These are phyloP conservation scores for Gnaphalium uliginosum DNA, from an alignment of 129 eudicot genomes.

Conservation along the genomic window DNA sequence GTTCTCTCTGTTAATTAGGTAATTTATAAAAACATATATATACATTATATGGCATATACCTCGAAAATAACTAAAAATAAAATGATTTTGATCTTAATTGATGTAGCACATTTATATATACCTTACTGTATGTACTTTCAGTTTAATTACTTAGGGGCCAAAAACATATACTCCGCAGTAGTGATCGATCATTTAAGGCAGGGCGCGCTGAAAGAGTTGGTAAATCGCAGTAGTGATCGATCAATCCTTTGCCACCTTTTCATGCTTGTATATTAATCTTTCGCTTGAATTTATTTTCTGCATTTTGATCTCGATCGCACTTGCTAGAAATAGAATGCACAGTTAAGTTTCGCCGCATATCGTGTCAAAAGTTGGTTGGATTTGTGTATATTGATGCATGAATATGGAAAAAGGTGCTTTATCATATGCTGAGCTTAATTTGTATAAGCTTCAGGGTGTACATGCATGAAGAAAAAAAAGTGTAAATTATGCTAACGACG, in stretches of 20 bases:
- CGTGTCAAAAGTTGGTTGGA: neutral
- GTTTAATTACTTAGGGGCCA: slow-evolving; percentile 11
- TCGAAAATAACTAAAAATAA: neutral
- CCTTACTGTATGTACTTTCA: slow-evolving; percentile 1
- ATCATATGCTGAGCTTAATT: too few relatives aligned
- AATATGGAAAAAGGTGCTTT: too few relatives aligned
- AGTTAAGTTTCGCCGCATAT: too few relatives aligned
- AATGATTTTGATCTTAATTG: slow-evolving; percentile 2
- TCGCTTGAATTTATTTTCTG: neutral
- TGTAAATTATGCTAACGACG: too few relatives aligned
- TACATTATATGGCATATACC: slow-evolving; percentile 21
- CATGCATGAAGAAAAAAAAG: too few relatives aligned
- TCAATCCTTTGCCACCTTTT: slow-evolving; percentile 22
- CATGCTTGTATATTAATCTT: slow-evolving; percentile 15
- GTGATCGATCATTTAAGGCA: neutral
- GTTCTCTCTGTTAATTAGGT: slow-evolving; percentile 19
- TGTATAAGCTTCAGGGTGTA: too few relatives aligned
- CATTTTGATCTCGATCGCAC: neutral
- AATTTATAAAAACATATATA: slow-evolving; percentile 8
- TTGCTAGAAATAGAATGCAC: too few relatives aligned
- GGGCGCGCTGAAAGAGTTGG: slow-evolving; percentile 10
- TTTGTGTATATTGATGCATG: neutral
- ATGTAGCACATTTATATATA: slow-evolving; percentile 6
- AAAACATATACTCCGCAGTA: slow-evolving; percentile 5
- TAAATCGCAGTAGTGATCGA: slow-evolving; percentile 10